Evolutionary conservation across 345 rosid species (phyloP).

Genomic region (Sapria himalayana): DNA sequence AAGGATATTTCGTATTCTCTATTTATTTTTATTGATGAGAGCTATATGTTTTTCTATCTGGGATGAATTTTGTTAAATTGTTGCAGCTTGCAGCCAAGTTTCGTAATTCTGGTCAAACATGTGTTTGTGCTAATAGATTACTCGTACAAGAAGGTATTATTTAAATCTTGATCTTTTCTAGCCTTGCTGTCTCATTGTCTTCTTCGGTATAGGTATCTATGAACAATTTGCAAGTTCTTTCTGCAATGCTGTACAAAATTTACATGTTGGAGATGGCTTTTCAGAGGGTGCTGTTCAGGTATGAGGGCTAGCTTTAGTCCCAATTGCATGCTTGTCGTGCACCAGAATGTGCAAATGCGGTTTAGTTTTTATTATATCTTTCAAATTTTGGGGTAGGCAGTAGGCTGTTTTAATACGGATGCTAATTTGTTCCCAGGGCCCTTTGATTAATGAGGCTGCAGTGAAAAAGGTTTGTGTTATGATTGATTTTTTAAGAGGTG

Average conservation of each 20-base stretch:
- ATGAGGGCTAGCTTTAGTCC: too few relatives aligned
- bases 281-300: constrained; percentile 65
- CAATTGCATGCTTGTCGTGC: too few relatives aligned
- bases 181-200: background rate
- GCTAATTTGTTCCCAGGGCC: constrained; percentile 42
- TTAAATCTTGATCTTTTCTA: background rate
- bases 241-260: constrained; percentile 60
- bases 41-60: too few relatives aligned
- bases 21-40: too few relatives aligned
- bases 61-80: too few relatives aligned
- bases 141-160: constrained; percentile 82
- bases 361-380: too few relatives aligned
- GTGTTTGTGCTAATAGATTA: constrained; percentile 87
- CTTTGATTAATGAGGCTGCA: constrained; percentile 87
- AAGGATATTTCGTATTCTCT: too few relatives aligned
- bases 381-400: too few relatives aligned
- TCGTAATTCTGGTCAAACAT: constrained; percentile 90
- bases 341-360: too few relatives aligned
- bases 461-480: constrained; percentile 45
- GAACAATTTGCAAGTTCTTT: constrained; percentile 74
- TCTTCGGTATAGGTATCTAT: constrained; percentile 47
- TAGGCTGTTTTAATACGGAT: background rate
- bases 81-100: constrained; percentile 90
- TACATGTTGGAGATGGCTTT: constrained; percentile 95
- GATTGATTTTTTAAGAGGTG: constrained; percentile 4